phyloP scores from a whole-genome alignment of 2,329 filamentous ascomycete species.

The Ophiostoma novo-ulmi region DNA sequence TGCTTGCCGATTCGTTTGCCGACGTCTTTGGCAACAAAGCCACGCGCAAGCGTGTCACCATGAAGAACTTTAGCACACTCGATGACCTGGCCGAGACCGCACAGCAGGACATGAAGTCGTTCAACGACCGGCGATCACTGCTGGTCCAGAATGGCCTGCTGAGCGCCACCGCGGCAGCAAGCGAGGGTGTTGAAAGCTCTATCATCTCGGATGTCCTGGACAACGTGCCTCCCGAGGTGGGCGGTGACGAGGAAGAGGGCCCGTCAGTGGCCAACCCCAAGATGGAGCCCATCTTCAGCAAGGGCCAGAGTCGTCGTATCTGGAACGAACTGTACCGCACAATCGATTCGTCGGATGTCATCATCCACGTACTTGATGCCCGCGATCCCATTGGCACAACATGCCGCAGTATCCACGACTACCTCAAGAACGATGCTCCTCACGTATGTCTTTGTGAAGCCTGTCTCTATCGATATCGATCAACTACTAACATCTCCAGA shows the following conservation, averaged over 20 bases:
- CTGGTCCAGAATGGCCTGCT: constrained; percentile 71
- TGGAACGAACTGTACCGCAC: constrained; percentile 82
- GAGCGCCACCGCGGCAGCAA: constrained; percentile 50
- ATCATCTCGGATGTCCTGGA: constrained; percentile 36
- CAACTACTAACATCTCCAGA: constrained; percentile 36
- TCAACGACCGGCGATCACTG: constrained; percentile 60
- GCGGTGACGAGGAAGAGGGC: constrained; percentile 24
- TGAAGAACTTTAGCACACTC: constrained; percentile 64
- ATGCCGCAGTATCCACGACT: constrained; percentile 87
- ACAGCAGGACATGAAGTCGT: constrained; percentile 73
- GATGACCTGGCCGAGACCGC: constrained; percentile 76
- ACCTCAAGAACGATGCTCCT: constrained; percentile 84
- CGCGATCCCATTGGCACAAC: constrained; percentile 85
- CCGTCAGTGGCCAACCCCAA: constrained; percentile 47
- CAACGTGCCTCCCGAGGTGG: constrained; percentile 33
- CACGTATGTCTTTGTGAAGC: constrained; percentile 42
- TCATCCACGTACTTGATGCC: constrained; percentile 91
- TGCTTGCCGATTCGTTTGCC: constrained; percentile 52
- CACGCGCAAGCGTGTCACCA: constrained; percentile 78
- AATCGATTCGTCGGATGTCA: constrained; percentile 90
- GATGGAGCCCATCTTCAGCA: constrained; percentile 83
- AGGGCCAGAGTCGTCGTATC: constrained; percentile 91
- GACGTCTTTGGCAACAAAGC: constrained; percentile 92
- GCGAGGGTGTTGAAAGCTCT: constrained; percentile 42
- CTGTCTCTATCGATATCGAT: not conserved